Base-by-base conservation (phyloP, 78 protist genomes). In the Protostelium mycophagum region DNA sequence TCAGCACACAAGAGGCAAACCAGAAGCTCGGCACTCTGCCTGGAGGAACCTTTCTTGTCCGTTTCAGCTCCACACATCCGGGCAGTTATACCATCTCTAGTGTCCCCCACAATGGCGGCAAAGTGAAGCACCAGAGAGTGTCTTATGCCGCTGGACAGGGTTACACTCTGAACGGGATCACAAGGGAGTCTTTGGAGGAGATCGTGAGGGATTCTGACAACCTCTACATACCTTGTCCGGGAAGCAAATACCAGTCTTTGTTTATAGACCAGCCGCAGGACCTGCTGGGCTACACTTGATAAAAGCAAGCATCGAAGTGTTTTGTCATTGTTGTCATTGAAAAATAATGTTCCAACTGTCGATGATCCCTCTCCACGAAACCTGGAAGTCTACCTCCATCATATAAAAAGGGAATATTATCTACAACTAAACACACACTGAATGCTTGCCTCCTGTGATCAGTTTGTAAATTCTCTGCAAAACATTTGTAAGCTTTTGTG, bases 1-100 rank as follows among this genome's bases (percentile, higher is more conserved):
- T 94, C 63, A 91, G 94, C 36, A 94, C 96, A 31, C 63, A 86
- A 35, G 96, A 94, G 73, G 88, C 91, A 37, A 93, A 94, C 38
- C 88, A 88, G 63, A 63, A 91, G 38, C 88, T 94, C 28, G 85
- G 73, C 51, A 84, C 90, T 36, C 90, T 91, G 63, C 90, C 94
- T 86, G 96, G 86, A 34, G 96, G 96, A 34, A 89, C 96, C 35
- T 94, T 94, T 89, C 92, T 94, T 63, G 96, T 94, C 28, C 37
- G 96, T 28, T 94, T 94, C 92, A 87, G 91, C n/a, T 88, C 96
- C 0, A 86, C 90, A 87, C 91, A 91, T 38, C 91, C 83, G 36
- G 96, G 96, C 51, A 89, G 92, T 23, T 94, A 89, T 28, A 94
- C 96, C 34, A 94, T 94, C 86, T 94, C 96, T 0, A 91, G 88